These are phyloP conservation scores for Andalucia godoyi DNA, from an alignment of 78 protist species.

Conservation along the genomic window DNA sequence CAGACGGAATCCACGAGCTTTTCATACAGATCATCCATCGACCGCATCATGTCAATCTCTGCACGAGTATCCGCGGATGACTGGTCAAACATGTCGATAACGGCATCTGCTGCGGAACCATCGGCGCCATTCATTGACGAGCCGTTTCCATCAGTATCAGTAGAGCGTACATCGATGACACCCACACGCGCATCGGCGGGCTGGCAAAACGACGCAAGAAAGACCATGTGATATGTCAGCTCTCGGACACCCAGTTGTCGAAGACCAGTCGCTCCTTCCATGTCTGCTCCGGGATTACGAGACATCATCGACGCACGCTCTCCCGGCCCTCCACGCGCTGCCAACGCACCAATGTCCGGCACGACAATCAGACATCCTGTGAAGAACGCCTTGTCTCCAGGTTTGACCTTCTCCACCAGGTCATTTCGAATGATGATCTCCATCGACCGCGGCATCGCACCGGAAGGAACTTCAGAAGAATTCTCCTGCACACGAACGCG, in stretches of 20 bases:
- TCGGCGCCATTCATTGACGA: too few species aligned
- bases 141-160: too few species aligned
- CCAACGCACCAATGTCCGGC: conserved; percentile 78
- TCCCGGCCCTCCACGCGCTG: not conserved
- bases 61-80: conserved; percentile 45
- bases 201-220: conserved; percentile 61
- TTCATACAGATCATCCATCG: conserved; percentile 22
- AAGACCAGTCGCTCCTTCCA: conserved; percentile 83
- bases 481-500: conserved; percentile 71
- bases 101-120: not conserved
- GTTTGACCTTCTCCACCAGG: conserved; percentile 81
- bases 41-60: conserved; percentile 25
- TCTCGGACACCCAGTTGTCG: conserved; percentile 87
- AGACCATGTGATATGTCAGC: conserved; percentile 71
- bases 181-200: conserved; percentile 3
- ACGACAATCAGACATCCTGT: conserved; percentile 90
- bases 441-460: conserved; percentile 85
- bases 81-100: not conserved
- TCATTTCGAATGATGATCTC: conserved; percentile 80
- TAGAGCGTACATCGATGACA: not conserved
- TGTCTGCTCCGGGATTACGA: not conserved
- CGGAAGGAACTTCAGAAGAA: conserved; percentile 74
- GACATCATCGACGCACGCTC: too few species aligned
- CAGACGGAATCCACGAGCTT: conserved; percentile 41
- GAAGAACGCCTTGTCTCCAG: conserved; percentile 89